Base-by-base conservation (phyloP, 2,329 filamentous ascomycete species). In the Ophiostoma piceae region DNA sequence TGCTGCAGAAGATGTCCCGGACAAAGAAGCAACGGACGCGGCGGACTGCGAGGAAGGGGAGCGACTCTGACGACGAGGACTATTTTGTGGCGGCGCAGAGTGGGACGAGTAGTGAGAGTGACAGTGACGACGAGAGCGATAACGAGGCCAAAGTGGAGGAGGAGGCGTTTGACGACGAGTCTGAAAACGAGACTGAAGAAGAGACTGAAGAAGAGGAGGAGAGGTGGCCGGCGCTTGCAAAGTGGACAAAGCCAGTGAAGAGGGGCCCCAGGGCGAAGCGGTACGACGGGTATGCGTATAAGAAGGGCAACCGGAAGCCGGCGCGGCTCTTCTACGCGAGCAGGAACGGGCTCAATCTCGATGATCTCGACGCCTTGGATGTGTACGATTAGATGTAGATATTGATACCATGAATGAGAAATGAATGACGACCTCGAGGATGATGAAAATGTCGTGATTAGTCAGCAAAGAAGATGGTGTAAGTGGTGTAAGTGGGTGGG, bases 271-370 rank as follows among this genome's bases (percentile, higher is more conserved):
- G n/a, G 9, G 35, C 22, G 6, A 41, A 39, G 35, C 62, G 62
- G 32, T 65, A 65, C 19, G 19, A 16, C 62, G 62, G 62, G 35
- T 9, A 65, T 35, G 35, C 62, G 19, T 65, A 65, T 4, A 37
- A 39, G 19, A 65, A 65, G 62, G 19, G 62, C 62, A 39, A 39
- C 62, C 32, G 62, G 19, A 65, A 65, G 62, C 62, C 32, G 35
- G 62, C 32, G 19, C 14, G 35, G n/a, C 32, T 22, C 2, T 65
- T 65, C 9, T 35, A 22, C 8, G 19, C 32, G 8, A 39, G 19
- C 7, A 12, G 5, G 19, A 35, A 65, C 8, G 62, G 37, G 16
- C 60, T 64, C 29, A 16, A 37, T 3, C 32, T 35, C 2, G 60
- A n/a, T 35, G 22, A 14, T 1, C 9, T 12, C 12, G 39, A 41